phyloP scores from a whole-genome alignment of 331 rosid genomes.

The Quercus phellos region DNA sequence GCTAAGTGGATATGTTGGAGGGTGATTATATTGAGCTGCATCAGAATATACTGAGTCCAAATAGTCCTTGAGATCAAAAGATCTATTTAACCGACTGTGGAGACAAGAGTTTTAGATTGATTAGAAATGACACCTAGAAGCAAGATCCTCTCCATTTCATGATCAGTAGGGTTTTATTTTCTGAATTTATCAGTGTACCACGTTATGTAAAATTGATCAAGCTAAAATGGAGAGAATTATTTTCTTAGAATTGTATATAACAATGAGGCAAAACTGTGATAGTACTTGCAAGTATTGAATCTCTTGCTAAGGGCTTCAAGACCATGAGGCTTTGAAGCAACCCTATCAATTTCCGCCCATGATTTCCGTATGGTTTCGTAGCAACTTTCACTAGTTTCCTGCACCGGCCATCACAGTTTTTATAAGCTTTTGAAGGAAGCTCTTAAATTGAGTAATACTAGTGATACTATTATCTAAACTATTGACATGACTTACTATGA shows the following conservation, averaged over 20 bases:
- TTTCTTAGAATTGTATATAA: background rate
- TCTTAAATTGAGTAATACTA: too few relatives aligned
- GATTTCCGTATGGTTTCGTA: slow-evolving; percentile 42
- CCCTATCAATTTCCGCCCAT: slow-evolving; percentile 43
- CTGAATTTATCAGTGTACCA: too few relatives aligned
- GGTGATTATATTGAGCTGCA: slow-evolving; percentile 46
- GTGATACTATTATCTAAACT: too few relatives aligned
- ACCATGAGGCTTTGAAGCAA: slow-evolving; percentile 33
- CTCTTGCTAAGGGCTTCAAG: slow-evolving; percentile 40
- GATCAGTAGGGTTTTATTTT: too few relatives aligned
- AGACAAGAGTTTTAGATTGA: background rate
- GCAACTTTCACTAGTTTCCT: slow-evolving; percentile 54
- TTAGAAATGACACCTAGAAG: background rate
- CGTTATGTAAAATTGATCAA: too few relatives aligned
- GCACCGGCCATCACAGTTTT: background rate
- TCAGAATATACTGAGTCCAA: slow-evolving; percentile 13
- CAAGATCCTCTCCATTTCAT: too few relatives aligned
- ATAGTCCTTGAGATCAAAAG: background rate
- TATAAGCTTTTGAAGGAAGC: background rate
- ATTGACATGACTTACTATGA: too few relatives aligned
- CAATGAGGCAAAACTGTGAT: background rate
- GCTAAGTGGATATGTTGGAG: slow-evolving; percentile 34
- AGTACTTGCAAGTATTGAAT: slow-evolving; percentile 50
- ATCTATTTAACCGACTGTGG: slow-evolving; percentile 5
- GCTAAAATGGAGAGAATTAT: too few relatives aligned